Conservation (phyloP, 495 filamentous ascomycete genomes). For the Astrocystis sublimbata region DNA sequence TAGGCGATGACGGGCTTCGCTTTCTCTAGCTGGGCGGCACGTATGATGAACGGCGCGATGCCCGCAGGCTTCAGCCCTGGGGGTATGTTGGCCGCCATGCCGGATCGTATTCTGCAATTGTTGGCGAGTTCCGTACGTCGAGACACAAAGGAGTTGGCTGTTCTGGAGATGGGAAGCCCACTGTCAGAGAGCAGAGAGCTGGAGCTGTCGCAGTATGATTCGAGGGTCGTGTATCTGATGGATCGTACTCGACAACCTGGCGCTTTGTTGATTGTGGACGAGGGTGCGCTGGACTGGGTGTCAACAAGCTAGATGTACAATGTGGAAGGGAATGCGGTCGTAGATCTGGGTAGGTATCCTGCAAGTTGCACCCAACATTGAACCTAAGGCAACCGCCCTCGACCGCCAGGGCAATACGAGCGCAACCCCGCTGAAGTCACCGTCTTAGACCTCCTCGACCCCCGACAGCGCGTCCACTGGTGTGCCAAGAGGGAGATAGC, state of each 20-base stretch:
- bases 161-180: background rate
- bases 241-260: background rate
- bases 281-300: background rate
- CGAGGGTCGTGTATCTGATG: background rate
- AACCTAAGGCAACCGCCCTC: too few species aligned
- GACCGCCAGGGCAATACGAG: too few species aligned
- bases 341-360: too few species aligned
- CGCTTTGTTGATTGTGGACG: background rate
- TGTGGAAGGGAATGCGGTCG: too few species aligned
- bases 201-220: background rate
- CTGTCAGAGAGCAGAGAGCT: background rate
- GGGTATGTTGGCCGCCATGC: conserved; percentile 75
- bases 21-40: conserved; percentile 81
- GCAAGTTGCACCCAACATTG: too few species aligned
- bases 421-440: conserved; percentile 26
- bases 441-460: background rate
- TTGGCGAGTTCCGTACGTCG: background rate
- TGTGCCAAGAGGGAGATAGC: conserved; percentile 15
- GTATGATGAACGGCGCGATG: conserved; percentile 70
- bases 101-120: background rate
- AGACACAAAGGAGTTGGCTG: background rate
- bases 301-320: background rate
- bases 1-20: conserved; percentile 86
- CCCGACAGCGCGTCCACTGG: background rate
- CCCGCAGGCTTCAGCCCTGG: conserved; percentile 72